These are phyloP conservation scores for Penicillium ochrochloron DNA, from an alignment of 495 filamentous ascomycete genomes.

Conservation along the genomic window DNA sequence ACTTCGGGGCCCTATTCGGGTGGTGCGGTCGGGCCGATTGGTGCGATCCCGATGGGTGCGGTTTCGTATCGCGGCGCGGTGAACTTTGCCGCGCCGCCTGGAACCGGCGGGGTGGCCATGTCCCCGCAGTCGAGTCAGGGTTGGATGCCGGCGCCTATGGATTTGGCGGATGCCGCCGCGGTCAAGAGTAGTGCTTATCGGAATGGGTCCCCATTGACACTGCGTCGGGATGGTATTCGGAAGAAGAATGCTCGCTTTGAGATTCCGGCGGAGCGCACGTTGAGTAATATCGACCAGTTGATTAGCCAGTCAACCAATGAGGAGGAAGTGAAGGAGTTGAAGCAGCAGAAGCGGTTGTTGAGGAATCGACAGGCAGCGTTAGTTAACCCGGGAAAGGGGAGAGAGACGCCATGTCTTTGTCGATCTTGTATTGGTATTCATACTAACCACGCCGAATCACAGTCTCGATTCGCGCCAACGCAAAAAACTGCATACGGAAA, in stretches of 20 bases:
- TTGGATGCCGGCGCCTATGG: constrained; percentile 63
- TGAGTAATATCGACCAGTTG: constrained; percentile 92
- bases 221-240: constrained; percentile 87
- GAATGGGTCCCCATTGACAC: constrained; percentile 74
- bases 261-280: constrained; percentile 89
- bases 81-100: constrained; percentile 43
- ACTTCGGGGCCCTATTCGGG: constrained; percentile 58
- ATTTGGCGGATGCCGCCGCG: constrained; percentile 63
- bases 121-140: constrained; percentile 67
- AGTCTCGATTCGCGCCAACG: constrained; percentile 95
- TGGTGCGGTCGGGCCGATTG: constrained; percentile 56
- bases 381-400: constrained; percentile 39
- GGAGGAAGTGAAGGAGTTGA: constrained; percentile 94
- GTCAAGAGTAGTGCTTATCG: constrained; percentile 78
- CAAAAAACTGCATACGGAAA: constrained; percentile 98
- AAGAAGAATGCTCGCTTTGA: constrained; percentile 99
- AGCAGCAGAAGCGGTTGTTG: constrained; percentile 95
- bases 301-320: constrained; percentile 89
- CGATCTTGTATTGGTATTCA: constrained; percentile 6
- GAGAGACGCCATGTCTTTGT: background rate
- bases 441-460: constrained; percentile 38
- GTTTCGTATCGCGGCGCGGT: constrained; percentile 50
- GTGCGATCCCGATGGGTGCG: constrained; percentile 48
- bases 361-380: constrained; percentile 97
- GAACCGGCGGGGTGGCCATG: constrained; percentile 55